Conservation (phyloP, 1,284 basidiomycete species). For the Cutaneotrichosporon sp. region DNA sequence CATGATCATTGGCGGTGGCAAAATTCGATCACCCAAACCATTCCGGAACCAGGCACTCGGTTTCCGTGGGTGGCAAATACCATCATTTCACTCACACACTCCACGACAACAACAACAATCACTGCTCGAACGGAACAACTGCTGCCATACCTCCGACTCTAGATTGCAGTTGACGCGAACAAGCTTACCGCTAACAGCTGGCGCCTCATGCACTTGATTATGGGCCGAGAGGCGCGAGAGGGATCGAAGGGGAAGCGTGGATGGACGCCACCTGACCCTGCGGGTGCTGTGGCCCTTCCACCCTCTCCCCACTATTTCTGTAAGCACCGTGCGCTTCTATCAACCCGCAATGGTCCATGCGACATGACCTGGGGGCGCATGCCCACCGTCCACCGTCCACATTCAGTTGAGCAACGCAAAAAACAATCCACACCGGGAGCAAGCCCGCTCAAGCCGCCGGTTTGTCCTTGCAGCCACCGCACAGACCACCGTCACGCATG, state of each 20-base stretch:
- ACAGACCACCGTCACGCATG: not conserved
- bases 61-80: not conserved
- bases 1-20: no score
- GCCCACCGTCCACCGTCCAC: not conserved
- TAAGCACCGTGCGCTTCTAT: not conserved
- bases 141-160: not conserved
- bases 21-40: not conserved
- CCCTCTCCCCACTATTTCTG: not conserved
- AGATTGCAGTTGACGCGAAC: not conserved
- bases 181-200: not conserved
- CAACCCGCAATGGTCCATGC: not conserved
- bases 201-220: not conserved
- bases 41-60: not conserved
- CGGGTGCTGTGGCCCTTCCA: not conserved
- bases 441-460: not conserved
- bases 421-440: no score
- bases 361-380: not conserved
- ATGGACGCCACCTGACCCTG: not conserved
- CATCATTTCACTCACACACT: not conserved
- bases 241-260: not conserved
- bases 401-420: no score
- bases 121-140: not conserved
- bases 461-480: slow-evolving; percentile 1
- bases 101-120: not conserved
- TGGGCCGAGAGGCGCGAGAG: not conserved